Evolutionary conservation across 2,329 filamentous ascomycete genomes (phyloP).

Genomic region (Talaromyces atroroseus): DNA sequence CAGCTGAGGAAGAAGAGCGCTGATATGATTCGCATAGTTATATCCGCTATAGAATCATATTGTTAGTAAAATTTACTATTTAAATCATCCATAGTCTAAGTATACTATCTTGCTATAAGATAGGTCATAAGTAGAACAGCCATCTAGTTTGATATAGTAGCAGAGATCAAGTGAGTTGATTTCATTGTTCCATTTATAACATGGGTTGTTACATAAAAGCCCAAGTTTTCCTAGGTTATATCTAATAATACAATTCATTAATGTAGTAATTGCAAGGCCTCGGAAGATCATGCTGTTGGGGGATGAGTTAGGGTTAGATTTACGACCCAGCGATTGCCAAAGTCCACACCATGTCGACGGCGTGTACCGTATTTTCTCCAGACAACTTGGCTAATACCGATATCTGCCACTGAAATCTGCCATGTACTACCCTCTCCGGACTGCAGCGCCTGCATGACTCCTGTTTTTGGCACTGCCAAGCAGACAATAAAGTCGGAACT

Average conservation of each 20-base stretch:
- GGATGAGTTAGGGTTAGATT: slow-evolving; percentile 51
- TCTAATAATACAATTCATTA: background rate
- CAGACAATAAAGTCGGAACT: slow-evolving; percentile 77
- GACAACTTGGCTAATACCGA: slow-evolving; percentile 74
- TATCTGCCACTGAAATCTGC: slow-evolving; percentile 78
- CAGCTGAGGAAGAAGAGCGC: too few species aligned
- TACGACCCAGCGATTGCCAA: slow-evolving; percentile 80
- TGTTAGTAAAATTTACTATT: too few species aligned
- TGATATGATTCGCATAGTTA: background rate
- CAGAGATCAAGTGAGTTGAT: background rate
- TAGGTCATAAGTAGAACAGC: too few species aligned
- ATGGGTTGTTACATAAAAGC: background rate
- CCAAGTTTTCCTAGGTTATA: background rate
- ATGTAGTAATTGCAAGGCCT: background rate
- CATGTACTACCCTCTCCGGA: slow-evolving; percentile 56
- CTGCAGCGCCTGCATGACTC: slow-evolving; percentile 70
- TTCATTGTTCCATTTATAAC: background rate
- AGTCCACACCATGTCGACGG: slow-evolving; percentile 78
- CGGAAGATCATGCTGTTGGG: slow-evolving; percentile 19
- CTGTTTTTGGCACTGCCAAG: slow-evolving; percentile 80
- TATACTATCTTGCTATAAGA: too few species aligned
- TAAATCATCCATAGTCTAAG: too few species aligned
- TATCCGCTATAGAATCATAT: background rate
- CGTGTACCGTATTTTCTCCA: slow-evolving; percentile 81
- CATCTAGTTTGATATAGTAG: background rate